These are phyloP conservation scores for Pholiota microspora DNA, from an alignment of 768 basidiomycete genomes.

Conservation along the genomic window DNA sequence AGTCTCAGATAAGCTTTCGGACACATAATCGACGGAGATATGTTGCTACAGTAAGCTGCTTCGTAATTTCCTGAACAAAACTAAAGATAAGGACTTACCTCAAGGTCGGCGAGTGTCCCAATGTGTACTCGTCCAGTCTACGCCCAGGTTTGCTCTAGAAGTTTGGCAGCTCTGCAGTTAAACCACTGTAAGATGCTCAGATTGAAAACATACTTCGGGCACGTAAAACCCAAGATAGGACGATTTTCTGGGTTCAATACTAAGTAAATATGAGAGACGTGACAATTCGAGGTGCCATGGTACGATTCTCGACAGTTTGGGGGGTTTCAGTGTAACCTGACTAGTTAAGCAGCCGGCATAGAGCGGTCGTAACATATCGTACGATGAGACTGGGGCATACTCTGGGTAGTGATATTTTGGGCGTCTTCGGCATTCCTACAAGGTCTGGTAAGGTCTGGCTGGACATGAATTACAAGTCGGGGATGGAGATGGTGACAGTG, in stretches of 20 bases:
- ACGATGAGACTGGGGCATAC: constrained; percentile 3
- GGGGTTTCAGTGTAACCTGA: neutral
- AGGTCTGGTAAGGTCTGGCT: neutral
- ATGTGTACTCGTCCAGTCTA: neutral
- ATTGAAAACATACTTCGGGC: neutral
- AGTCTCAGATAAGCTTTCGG: neutral
- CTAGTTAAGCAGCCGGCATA: constrained; percentile 1
- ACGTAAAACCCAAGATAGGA: neutral
- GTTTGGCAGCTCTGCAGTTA: neutral
- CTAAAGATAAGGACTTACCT: neutral
- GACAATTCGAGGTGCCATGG: neutral
- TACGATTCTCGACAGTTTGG: constrained; percentile 1
- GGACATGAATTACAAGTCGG: neutral
- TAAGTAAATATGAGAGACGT: neutral
- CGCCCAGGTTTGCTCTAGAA: neutral
- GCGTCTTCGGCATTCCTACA: neutral
- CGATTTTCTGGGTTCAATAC: neutral
- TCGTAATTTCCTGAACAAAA: neutral
- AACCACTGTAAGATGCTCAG: neutral
- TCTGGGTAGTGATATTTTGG: neutral
- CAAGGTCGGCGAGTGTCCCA: too few relatives aligned
- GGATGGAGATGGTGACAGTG: neutral
- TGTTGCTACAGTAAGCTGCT: neutral
- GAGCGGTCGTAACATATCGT: constrained; percentile 1
- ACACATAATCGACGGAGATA: neutral